Base-by-base conservation (phyloP, 148 eudicot species). In the Spergularia marina region DNA sequence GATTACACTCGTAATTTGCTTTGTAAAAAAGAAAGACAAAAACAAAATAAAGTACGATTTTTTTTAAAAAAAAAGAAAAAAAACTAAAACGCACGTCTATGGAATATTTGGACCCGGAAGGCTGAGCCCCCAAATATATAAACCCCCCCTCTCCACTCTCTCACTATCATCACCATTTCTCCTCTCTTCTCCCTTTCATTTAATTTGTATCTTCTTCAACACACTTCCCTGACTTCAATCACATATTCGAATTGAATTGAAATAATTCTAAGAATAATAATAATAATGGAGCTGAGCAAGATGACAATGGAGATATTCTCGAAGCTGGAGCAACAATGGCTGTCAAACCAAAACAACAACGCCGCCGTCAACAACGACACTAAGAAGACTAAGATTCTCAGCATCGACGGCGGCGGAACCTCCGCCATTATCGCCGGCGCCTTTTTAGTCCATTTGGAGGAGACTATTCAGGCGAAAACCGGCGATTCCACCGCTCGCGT, bases 341-440 rank as follows among this genome's bases (percentile, higher is more conserved):
- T 83, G 1, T 67, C 73, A 36, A 79, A 72, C 87, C 18, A 87
- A 9, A 85, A 64, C 86, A 89, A 4, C 89, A 87, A 1, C 84
- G 74, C 82, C 52, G 56, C 68, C 75, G 81, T 74, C 73, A 76
- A 58, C 61, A 77, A 78, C 18, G 84, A 73, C 18, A 76, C 56
- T 13, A 74, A 71, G 36, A 71, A 77, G 17, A 36, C 76, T 0
- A 53, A 90, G 7, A 86, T 91, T 39, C 91, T 94, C 68, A 84
- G 85, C 72, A 91, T 94, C 55, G 98, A 94, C 66, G 98, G 98
- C 11, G 92, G 94, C 55, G 89, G 88, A 47, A 86, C 91, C 34
- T 81, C 91, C 72, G 85, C 81, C 4, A 30, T 51, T 72, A 88
- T 90, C 39, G 84, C 97, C 64, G 91, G 88, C 13, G 76, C 89